Percentiles rank a stretch among this genome's conserved stretches.
Conservation (phyloP, 257 asterid genomes). For the Solanum infundibuliforme region DNA sequence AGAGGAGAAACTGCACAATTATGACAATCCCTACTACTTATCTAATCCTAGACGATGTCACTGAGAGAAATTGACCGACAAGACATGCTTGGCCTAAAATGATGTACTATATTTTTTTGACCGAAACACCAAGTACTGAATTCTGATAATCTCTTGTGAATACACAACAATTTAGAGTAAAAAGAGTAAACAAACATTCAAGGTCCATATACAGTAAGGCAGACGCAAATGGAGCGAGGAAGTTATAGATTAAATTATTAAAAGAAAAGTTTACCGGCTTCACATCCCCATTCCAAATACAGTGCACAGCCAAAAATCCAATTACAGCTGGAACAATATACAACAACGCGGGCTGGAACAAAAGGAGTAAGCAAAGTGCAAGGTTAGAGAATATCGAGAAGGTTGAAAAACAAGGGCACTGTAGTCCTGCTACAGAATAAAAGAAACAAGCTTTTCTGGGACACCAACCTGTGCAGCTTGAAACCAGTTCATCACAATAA, state of each 20-base stretch:
- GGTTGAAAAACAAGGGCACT: neutral
- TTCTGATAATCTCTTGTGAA: neutral
- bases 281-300: slow-evolving; percentile 79
- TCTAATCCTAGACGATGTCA: neutral
- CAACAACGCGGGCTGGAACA: slow-evolving; percentile 74
- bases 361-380: neutral
- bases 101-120: neutral
- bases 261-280: slow-evolving; percentile 37
- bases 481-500: slow-evolving; percentile 94
- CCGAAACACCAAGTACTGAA: neutral
- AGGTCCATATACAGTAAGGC: neutral
- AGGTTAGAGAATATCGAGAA: neutral
- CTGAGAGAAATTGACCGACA: neutral
- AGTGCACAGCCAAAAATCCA: slow-evolving; percentile 83
- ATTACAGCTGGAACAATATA: slow-evolving; percentile 86
- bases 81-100: neutral
- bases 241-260: neutral
- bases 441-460: neutral
- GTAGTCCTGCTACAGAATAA: neutral
- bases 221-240: neutral
- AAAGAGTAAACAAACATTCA: neutral
- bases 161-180: neutral
- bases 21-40: neutral
- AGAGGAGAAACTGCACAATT: neutral
- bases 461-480: slow-evolving; percentile 90